These are phyloP conservation scores for Boletus edulis DNA, from an alignment of 768 basidiomycete species.

Conservation along the genomic window DNA sequence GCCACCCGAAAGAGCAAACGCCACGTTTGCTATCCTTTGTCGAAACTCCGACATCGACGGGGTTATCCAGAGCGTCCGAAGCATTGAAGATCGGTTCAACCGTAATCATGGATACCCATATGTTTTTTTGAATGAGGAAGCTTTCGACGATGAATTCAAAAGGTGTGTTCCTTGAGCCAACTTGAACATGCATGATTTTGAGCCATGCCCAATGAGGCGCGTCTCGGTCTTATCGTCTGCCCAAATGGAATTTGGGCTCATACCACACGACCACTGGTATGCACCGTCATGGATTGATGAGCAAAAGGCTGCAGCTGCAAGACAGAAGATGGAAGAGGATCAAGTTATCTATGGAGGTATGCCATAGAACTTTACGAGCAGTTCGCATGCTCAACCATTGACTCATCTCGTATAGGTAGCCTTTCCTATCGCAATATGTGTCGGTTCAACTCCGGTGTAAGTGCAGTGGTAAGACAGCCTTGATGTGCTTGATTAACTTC, in stretches of 20 bases:
- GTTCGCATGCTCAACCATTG: neutral
- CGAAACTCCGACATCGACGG: constrained; percentile 47
- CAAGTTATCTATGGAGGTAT: constrained; percentile 50
- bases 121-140: constrained; percentile 64
- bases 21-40: constrained; percentile 57
- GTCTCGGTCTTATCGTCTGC: constrained; percentile 39
- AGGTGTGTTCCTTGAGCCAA: constrained; percentile 21
- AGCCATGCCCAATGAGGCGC: constrained; percentile 25
- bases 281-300: constrained; percentile 77
- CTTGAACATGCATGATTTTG: constrained; percentile 4
- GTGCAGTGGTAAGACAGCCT: constrained; percentile 13
- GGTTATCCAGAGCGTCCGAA: constrained; percentile 47
- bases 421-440: constrained; percentile 69
- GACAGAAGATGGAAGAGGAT: constrained; percentile 50
- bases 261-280: constrained; percentile 63
- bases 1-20: constrained; percentile 41
- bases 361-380: constrained; percentile 7
- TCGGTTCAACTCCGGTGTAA: constrained; percentile 68
- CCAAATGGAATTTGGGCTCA: constrained; percentile 54
- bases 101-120: constrained; percentile 55
- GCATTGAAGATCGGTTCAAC: constrained; percentile 62
- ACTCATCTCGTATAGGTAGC: constrained; percentile 4
- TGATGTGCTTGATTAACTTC: neutral
- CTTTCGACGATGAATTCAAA: constrained; percentile 54
- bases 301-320: constrained; percentile 47